These are phyloP conservation scores for Irpex lacteus DNA, from an alignment of 1,284 basidiomycete species.

Conservation along the genomic window DNA sequence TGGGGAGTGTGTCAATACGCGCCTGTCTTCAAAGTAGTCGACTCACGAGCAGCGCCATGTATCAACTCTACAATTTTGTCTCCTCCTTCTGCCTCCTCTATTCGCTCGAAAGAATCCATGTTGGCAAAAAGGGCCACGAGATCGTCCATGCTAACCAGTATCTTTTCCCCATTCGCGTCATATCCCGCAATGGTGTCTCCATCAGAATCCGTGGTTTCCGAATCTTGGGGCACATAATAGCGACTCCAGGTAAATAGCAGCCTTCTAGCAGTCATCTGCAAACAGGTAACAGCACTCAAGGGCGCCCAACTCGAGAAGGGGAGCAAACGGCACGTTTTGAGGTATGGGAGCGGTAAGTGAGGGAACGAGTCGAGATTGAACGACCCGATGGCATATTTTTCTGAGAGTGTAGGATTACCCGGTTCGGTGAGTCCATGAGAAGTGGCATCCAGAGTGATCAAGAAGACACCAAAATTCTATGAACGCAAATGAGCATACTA, in stretches of 20 bases:
- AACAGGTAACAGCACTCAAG: constrained; percentile 43
- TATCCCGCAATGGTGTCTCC: not conserved
- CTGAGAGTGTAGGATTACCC: not conserved
- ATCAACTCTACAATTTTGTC: not conserved
- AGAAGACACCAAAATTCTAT: constrained; percentile 48
- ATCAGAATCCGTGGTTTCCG: not conserved
- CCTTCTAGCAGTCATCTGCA: constrained; percentile 50
- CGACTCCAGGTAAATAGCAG: constrained; percentile 27
- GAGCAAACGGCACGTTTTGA: constrained; percentile 38
- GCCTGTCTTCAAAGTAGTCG: not conserved
- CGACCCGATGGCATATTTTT: not conserved
- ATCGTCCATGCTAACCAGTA: not conserved
- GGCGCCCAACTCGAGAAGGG: constrained; percentile 18
- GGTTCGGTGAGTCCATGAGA: constrained; percentile 11
- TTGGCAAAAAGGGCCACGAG: not conserved
- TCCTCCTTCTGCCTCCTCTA: not conserved
- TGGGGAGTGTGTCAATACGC: not conserved
- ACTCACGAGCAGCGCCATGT: not conserved
- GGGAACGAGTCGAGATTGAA: not conserved
- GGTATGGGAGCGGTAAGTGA: constrained; percentile 30
- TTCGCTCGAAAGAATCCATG: not conserved
- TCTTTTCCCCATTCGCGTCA: not conserved
- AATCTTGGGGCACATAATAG: not conserved
- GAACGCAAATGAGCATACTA: not conserved
- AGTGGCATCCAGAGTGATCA: constrained; percentile 32